Evolutionary conservation across 441 rosid genomes (phyloP), one percentile per base, ranked within the genome.

Genomic region (Adansonia madagascariensis): DNA sequence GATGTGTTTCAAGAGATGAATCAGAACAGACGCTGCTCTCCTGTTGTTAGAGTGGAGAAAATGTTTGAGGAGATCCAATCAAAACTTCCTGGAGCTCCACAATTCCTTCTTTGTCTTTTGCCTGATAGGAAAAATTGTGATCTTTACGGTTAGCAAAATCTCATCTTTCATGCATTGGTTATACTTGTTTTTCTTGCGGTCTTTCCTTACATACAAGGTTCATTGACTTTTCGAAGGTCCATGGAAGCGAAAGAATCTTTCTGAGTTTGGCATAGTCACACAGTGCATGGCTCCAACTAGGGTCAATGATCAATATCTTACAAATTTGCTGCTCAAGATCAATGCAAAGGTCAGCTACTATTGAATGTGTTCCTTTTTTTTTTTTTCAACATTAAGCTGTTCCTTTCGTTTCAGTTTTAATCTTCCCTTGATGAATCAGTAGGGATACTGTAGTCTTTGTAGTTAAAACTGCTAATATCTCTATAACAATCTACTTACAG

Each of bases 211-310:
- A 46, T 73, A 6, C 24, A 12, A 7, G 24, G 20, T 20, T 18
- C 18, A 44, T 49, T 62, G 10, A 62, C 74, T 62, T 61, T 59
- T 71, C 39, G 18, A 20, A 88, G 92, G 94, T 78, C 94, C 94
- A 3, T 90, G 92, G 94, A 90, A 90, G 71, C 84, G 85, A 68
- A 90, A 82, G 75, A 80, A 68, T 79, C 94, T 90, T 73, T 43
- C 82, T 22, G 90, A 88, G 11, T 77, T 50, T 81, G 94, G 92
- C 41, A 80, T 89, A 50, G 84, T 84, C 57, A 90, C 84, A 39
- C 94, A 90, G 74, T 89, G 92, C 18, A 79, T 90, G 66, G 88
- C 86, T 74, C 91, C 94, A 31, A 75, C 81, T 22, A 86, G 60
- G 77, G 73, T 83, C 20, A 89, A 85, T 17, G 92, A 90, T 62